A percentile compares a stretch with the other conserved stretches of the same genome.
These are phyloP conservation scores for Fusarium mangiferae DNA, from an alignment of 2,329 filamentous ascomycete genomes.

Conservation along the genomic window DNA sequence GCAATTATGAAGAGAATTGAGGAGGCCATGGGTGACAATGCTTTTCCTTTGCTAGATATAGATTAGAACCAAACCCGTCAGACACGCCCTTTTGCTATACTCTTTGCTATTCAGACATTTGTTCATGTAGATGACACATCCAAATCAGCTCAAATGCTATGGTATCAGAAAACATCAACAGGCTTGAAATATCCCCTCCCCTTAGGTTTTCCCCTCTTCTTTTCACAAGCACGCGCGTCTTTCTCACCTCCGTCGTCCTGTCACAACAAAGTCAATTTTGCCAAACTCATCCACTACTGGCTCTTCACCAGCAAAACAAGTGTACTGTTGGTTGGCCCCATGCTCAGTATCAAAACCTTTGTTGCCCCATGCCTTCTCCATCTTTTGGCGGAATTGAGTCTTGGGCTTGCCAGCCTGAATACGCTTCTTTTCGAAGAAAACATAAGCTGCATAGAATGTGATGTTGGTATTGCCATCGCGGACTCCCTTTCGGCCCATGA, in stretches of 20 bases:
- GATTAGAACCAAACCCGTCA: conserved; percentile 47
- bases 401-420: conserved; percentile 63
- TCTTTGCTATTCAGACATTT: background rate
- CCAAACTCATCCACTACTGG: conserved; percentile 38
- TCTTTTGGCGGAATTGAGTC: conserved; percentile 59
- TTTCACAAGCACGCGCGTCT: background rate
- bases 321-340: conserved; percentile 18
- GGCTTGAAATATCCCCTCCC: background rate
- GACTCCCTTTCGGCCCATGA: conserved; percentile 61
- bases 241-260: background rate
- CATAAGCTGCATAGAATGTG: conserved; percentile 65
- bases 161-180: background rate
- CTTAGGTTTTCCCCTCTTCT: background rate
- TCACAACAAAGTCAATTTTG: conserved; percentile 10
- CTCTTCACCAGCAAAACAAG: conserved; percentile 8
- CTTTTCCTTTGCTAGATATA: conserved; percentile 62
- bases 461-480: conserved; percentile 58
- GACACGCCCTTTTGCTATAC: background rate
- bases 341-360: conserved; percentile 41
- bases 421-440: conserved; percentile 69
- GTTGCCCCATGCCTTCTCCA: conserved; percentile 55
- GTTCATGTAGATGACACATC: background rate
- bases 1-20: conserved; percentile 83
- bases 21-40: conserved; percentile 71
- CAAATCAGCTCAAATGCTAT: background rate